Base-by-base conservation (phyloP, 768 basidiomycete genomes). In the Candolleomyces eurysporus region DNA sequence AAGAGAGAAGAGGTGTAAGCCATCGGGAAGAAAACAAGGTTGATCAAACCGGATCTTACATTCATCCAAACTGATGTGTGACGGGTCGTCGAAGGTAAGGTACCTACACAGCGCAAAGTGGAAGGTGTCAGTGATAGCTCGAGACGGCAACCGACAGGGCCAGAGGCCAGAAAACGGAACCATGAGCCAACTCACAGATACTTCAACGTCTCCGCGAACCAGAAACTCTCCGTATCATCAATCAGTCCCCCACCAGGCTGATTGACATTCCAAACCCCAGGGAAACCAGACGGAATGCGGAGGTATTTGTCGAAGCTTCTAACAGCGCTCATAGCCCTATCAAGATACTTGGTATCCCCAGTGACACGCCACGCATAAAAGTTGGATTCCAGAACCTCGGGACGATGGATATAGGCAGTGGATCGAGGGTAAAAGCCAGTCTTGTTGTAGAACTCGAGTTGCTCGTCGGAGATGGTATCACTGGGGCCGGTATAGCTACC, bases 301-400 rank as follows among this genome's bases (percentile, higher is more conserved):
- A 90, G 72, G 70, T 78, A 87, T 53, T 77, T 78, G 64, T 85
- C 78, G 76, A 92, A 88, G 66, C 82, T 84, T 48, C 73, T 59
- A 16, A 88, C 72, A 10, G 88, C 89, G 40, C 74, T 76, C 4
- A 78, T 81, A 2, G 90, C 89, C 22, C 86, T 83, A 54, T 89
- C 76, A 39, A 86, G 78, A 69, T 90, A 92, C 66, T 88, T 89
- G 6, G 72, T 71, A 65, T 91, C 76, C 0, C 90, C 91, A 2
- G 89, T 90, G 16, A 79, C 82, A 26, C 91, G 84, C 80, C 79
- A 92, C 0, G 89, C 90, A 61, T 91, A 88, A 75, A 91, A 91
- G 76, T 91, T 91, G 58, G 85, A 88, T 70, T 92, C 89, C 17
- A 91, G 80, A 22, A 92, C 88, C 72, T 91, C 89, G 0, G 91